These are phyloP conservation scores for Penicillium flavigenum DNA, from an alignment of 495 filamentous ascomycete genomes.

Conservation along the genomic window DNA sequence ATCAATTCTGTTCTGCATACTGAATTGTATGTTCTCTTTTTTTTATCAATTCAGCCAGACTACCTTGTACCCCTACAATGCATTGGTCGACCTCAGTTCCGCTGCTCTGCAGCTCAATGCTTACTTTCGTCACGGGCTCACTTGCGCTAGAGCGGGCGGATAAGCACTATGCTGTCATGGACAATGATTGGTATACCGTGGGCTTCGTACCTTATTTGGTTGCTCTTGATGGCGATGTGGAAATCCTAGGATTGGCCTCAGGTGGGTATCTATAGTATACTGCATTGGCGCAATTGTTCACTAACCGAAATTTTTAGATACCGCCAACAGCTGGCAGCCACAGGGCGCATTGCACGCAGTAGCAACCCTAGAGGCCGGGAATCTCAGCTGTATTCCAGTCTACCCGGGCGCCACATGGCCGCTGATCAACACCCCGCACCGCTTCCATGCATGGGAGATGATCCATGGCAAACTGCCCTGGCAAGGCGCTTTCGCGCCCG, in stretches of 20 bases:
- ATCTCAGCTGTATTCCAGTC: constrained; percentile 39
- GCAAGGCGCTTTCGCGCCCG: constrained; percentile 39
- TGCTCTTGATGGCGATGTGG: constrained; percentile 32
- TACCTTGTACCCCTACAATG: constrained; percentile 5
- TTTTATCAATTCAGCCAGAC: no score
- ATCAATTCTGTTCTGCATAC: no score
- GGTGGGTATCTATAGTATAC: constrained; percentile 15
- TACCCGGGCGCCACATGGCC: constrained; percentile 37
- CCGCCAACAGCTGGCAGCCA: constrained; percentile 36
- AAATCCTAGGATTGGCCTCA: constrained; percentile 32
- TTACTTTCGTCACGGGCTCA: constrained; percentile 18
- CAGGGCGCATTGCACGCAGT: constrained; percentile 36
- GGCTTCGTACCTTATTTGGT: constrained; percentile 37
- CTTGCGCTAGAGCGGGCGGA: constrained; percentile 12
- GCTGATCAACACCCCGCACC: constrained; percentile 34
- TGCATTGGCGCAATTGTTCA: not conserved
- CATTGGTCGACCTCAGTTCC: constrained; percentile 19
- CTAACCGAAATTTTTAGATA: constrained; percentile 20
- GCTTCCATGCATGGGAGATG: constrained; percentile 36
- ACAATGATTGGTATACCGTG: constrained; percentile 40
- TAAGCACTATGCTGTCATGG: constrained; percentile 35
- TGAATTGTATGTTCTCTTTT: no score
- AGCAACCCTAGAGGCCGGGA: constrained; percentile 36
- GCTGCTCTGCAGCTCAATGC: constrained; percentile 22
- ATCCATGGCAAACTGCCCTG: constrained; percentile 39